Percentiles rank a stretch among this genome's conserved stretches.
These are phyloP conservation scores for Solanum chmielewskii DNA, from an alignment of 257 asterid species.

Conservation along the genomic window DNA sequence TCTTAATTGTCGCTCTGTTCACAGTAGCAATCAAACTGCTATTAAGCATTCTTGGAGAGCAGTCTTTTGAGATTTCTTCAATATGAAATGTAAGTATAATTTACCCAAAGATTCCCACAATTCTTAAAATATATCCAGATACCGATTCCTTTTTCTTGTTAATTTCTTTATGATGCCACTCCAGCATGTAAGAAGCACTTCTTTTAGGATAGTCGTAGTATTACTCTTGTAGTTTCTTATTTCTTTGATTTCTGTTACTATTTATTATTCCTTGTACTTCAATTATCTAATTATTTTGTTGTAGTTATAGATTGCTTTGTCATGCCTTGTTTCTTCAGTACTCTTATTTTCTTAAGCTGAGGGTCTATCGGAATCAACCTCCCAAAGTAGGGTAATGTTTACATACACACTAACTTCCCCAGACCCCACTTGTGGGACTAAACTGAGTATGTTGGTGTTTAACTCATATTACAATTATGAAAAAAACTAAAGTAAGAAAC, in stretches of 20 bases:
- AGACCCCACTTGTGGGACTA: background rate
- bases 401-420: background rate
- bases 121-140: background rate
- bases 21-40: background rate
- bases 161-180: background rate
- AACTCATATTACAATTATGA: background rate
- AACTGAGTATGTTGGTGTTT: background rate
- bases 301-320: background rate
- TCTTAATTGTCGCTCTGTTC: slow-evolving; percentile 32
- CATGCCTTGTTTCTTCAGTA: background rate
- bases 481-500: background rate
- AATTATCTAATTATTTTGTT: background rate
- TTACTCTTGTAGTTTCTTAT: background rate
- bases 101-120: background rate
- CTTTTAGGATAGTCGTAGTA: background rate
- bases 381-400: no score
- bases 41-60: background rate
- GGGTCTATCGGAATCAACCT: background rate
- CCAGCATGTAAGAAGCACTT: background rate
- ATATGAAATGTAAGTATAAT: background rate
- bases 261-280: background rate
- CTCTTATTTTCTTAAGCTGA: background rate
- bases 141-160: background rate
- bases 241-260: background rate
- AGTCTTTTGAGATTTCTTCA: background rate